Base-by-base conservation (phyloP, 108 stramenopile genomes). In the Nitzschia sp. region DNA sequence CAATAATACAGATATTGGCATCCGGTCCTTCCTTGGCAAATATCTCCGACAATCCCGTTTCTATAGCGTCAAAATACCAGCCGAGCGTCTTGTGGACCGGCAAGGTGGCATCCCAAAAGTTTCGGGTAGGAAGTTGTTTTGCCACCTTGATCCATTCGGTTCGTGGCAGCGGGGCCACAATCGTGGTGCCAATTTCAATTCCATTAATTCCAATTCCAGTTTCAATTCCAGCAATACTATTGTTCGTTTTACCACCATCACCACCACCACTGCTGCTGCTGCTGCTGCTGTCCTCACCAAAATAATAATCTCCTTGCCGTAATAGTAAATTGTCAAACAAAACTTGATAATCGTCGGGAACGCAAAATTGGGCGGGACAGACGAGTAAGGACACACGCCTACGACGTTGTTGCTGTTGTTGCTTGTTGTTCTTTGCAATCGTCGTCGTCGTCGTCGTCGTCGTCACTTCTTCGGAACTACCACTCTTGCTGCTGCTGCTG, bases 81-180 rank as follows among this genome's bases (percentile, higher is more conserved):
- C 73, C 80, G 33, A 91, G 46, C 17, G 90, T 91, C 44, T 70
- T 63, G 21, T 74, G 66, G 11, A 80, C 83, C n/a, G 52, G 58
- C 5, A 91, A 71, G 28, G 61, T 80, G 29, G 86, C 90, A 36
- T 86, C 85, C 25, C 84, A 38, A 61, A 87, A 91, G 16, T 72
- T 68, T 48, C 59, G 68, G 8, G 90, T 91, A 1, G 90, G 90
- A 0, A 86, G 58, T 52, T 85, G 82, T 35, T 66, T 70, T 0
- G 90, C 80, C 11, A 91, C 90, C 54, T 88, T 87, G 59, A 91
- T 91, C 90, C 90, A 91, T 47, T 91, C 90, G 13, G 86, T 87
- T n/a, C 90, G 75, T 1, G 86, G 82, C 3, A 91, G 60, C 17
- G 85, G 85, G 3, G 80, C 81, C 31, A 88, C 86, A 2, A 74